Evolutionary conservation across 208 protist genomes (phyloP), one percentile per base, ranked within the genome.

Genomic region (Acanthamoeba pearcei): DNA sequence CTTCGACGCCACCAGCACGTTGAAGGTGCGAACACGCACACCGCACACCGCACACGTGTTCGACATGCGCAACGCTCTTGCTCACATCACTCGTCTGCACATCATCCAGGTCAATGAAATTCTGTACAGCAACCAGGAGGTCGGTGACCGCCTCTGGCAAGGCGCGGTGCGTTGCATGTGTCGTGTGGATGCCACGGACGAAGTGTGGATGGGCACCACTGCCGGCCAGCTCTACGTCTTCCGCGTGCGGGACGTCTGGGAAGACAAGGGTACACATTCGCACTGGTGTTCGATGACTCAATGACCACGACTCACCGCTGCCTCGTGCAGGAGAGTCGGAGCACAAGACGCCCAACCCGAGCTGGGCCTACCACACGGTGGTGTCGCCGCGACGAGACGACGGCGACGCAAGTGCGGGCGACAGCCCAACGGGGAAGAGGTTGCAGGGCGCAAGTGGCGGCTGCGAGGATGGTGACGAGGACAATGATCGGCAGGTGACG

Each of bases 161-260:
- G 85, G 64, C 32, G 22, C 49, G 9, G 64, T 91, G 12, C 29
- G 64, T 17, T 13, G n/a, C 46, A 76, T 91, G 85, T 91, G 85
- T 29, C 19, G n/a, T 15, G 85, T 72, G 0, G 32, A 10, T 8
- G 8, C 32, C 6, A 74, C 51, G 22, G 64, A 91, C 5, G 85
- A 91, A 29, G 46, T 91, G 22, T 91, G 85, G 85, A 22, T 91
- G 57, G 85, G 78, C n/a, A 86, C 78, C 49, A 86, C 78, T 13
- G 22, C 78, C 15, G 78, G 78, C n/a, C 78, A 60, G 10, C 78
- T 86, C 49, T 86, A 86, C 78, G 51, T 86, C 15, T 86, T 86
- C 78, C 78, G 38, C 17, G 78, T 38, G 29, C 1, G 46, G 42
- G 46, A 86, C 2, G 49, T 86, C 22, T 86, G 78, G 78, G 51